Percentiles rank a stretch among this genome's conserved stretches.
Conservation (phyloP, 495 filamentous ascomycete genomes). For the Lasiosphaeris hirsuta region DNA sequence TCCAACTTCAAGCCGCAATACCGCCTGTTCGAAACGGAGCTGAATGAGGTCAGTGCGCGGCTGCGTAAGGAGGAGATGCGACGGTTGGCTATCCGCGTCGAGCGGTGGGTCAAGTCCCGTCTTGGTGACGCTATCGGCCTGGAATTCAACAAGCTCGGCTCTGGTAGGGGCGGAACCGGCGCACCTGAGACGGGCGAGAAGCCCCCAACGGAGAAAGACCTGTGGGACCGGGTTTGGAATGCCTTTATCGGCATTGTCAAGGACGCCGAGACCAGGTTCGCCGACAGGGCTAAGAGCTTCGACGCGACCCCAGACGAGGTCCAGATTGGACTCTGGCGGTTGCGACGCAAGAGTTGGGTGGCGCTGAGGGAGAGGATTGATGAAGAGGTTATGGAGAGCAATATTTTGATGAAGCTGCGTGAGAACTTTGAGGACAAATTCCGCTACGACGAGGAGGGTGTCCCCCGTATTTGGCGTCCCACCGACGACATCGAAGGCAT, state of each 20-base stretch:
- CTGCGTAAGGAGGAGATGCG: conserved; percentile 94
- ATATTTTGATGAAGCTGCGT: conserved; percentile 87
- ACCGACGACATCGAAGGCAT: conserved; percentile 95
- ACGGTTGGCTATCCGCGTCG: conserved; percentile 80
- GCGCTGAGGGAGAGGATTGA: conserved; percentile 87
- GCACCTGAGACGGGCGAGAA: conserved; percentile 75
- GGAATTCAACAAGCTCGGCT: conserved; percentile 92
- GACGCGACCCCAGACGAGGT: conserved; percentile 90
- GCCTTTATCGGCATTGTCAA: conserved; percentile 80
- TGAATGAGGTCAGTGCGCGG: conserved; percentile 77
- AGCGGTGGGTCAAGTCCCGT: conserved; percentile 86
- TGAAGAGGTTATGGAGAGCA: conserved; percentile 97
- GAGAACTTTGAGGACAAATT: conserved; percentile 99
- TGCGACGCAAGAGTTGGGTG: conserved; percentile 90
- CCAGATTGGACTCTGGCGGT: conserved; percentile 86
- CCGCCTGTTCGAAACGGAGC: conserved; percentile 65
- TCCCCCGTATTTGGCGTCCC: conserved; percentile 94
- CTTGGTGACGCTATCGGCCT: conserved; percentile 83
- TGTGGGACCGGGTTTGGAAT: conserved; percentile 96
- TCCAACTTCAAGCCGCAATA: conserved; percentile 62
- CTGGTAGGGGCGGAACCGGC: conserved; percentile 73
- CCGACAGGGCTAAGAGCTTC: conserved; percentile 84
- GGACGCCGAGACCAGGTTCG: conserved; percentile 80
- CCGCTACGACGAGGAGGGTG: conserved; percentile 92
- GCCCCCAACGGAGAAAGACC: conserved; percentile 68